Percentiles rank a stretch among this genome's conserved stretches.
Conservation (phyloP, 2,329 filamentous ascomycete genomes). For the Penicillium sclerotigenum region DNA sequence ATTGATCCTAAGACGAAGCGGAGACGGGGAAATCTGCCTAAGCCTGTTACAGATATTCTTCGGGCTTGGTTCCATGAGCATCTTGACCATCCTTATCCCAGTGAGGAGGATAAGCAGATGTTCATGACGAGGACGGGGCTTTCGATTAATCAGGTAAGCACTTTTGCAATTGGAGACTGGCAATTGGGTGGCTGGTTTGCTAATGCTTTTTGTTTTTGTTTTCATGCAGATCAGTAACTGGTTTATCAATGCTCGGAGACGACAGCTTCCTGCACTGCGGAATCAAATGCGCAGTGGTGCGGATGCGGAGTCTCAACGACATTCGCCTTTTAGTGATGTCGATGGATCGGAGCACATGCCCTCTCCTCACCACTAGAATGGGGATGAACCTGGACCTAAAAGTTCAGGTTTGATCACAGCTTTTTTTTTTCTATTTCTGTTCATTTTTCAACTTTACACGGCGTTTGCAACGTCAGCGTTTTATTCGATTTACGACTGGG, state of each 20-base stretch:
- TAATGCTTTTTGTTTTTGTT: neutral
- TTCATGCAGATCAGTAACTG: slow-evolving; percentile 50
- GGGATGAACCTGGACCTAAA: neutral
- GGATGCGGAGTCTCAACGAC: slow-evolving; percentile 30
- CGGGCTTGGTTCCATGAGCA: slow-evolving; percentile 77
- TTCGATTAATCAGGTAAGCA: slow-evolving; percentile 62
- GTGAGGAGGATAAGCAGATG: slow-evolving; percentile 81
- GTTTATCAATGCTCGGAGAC: slow-evolving; percentile 52
- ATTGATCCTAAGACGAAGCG: slow-evolving; percentile 47
- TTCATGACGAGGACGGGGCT: slow-evolving; percentile 73
- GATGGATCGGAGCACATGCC: slow-evolving; percentile 31
- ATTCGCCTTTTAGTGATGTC: slow-evolving; percentile 38
- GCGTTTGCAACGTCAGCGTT: slow-evolving; percentile 21
- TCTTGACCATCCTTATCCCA: slow-evolving; percentile 77
- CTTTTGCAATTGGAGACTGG: neutral
- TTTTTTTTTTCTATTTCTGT: slow-evolving; percentile 4
- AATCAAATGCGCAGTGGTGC: slow-evolving; percentile 42
- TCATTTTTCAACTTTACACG: slow-evolving; percentile 12
- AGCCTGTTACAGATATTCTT: slow-evolving; percentile 79
- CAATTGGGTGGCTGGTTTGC: neutral
- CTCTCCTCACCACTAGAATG: slow-evolving; percentile 26
- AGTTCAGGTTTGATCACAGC: slow-evolving; percentile 3
- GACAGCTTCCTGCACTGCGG: slow-evolving; percentile 47
- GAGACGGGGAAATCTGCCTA: slow-evolving; percentile 82
- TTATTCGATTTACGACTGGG: slow-evolving; percentile 21